Conservation (phyloP, 2,329 filamentous ascomycete genomes). For the Phialocephala sp. region DNA sequence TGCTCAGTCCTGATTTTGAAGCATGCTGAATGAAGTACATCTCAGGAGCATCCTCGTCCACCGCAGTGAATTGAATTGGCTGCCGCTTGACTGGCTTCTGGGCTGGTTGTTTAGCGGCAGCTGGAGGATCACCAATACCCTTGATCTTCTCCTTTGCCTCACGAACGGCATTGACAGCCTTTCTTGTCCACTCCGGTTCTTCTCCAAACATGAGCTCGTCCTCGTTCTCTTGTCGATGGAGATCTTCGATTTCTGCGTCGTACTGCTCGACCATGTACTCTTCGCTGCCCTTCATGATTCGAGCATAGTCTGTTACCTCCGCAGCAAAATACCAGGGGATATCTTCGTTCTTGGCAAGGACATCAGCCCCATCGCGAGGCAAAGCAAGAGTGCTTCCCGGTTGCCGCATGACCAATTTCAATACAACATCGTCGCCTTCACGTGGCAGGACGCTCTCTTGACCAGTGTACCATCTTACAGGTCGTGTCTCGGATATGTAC, state of each 20-base stretch:
- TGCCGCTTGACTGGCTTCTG: conserved; percentile 54
- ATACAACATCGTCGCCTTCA: conserved; percentile 86
- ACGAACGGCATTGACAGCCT: conserved; percentile 76
- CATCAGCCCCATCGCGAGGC: conserved; percentile 78
- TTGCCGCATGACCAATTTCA: conserved; percentile 83
- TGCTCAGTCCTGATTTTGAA: conserved; percentile 50
- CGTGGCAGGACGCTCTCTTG: conserved; percentile 82
- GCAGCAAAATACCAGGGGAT: conserved; percentile 95
- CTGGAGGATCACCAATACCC: conserved; percentile 70
- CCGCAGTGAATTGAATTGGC: conserved; percentile 54
- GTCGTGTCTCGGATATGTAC: conserved; percentile 88
- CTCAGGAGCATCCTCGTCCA: conserved; percentile 52
- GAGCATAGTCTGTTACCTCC: conserved; percentile 91
- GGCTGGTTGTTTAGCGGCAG: conserved; percentile 54
- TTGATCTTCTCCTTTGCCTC: conserved; percentile 77
- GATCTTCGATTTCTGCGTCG: conserved; percentile 75
- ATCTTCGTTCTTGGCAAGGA: conserved; percentile 71
- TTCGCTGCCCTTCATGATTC: conserved; percentile 92
- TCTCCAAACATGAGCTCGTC: conserved; percentile 93
- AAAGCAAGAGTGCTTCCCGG: conserved; percentile 85
- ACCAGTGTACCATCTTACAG: conserved; percentile 84
- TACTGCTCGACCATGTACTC: conserved; percentile 86
- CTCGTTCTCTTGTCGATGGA: conserved; percentile 80
- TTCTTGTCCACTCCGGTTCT: conserved; percentile 90
- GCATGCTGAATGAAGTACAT: conserved; percentile 57